phyloP scores from a whole-genome alignment of 257 asterid species.

The Forsythia suspensa region DNA sequence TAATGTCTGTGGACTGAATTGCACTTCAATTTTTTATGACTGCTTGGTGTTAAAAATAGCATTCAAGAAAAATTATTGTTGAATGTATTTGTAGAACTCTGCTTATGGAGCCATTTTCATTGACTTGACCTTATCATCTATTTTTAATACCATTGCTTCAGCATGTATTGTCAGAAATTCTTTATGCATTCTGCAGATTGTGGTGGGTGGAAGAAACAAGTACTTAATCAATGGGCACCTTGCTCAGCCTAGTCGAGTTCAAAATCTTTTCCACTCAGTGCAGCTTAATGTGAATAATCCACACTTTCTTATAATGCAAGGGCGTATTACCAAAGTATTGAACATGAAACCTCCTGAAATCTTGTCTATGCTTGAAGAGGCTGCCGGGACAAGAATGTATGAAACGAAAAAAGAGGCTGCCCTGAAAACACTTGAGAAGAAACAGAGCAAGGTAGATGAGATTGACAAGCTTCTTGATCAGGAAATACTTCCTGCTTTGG shows the following conservation, averaged over 20 bases:
- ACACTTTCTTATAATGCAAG: conserved; percentile 99
- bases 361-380: conserved; percentile 99
- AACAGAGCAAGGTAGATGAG: conserved; percentile 94
- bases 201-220: conserved; percentile 99
- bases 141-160: not conserved
- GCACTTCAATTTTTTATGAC: not conserved
- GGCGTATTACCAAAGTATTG: conserved; percentile 93
- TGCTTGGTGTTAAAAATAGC: not conserved
- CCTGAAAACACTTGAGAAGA: conserved; percentile 91
- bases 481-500: conserved; percentile 97
- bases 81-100: not conserved
- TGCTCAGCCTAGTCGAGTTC: conserved; percentile 98
- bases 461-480: conserved; percentile 95
- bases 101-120: not conserved
- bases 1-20: not conserved
- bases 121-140: not conserved
- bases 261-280: conserved; percentile 98
- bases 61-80: not conserved
- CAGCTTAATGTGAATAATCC: conserved; percentile 98
- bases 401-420: conserved; percentile 99
- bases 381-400: conserved; percentile 99
- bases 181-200: conserved; percentile 64
- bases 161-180: conserved; percentile 2
- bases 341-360: conserved; percentile 99
- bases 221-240: conserved; percentile 94